phyloP scores from a whole-genome alignment of 768 basidiomycete genomes.

The Pisolithus tinctorius region DNA sequence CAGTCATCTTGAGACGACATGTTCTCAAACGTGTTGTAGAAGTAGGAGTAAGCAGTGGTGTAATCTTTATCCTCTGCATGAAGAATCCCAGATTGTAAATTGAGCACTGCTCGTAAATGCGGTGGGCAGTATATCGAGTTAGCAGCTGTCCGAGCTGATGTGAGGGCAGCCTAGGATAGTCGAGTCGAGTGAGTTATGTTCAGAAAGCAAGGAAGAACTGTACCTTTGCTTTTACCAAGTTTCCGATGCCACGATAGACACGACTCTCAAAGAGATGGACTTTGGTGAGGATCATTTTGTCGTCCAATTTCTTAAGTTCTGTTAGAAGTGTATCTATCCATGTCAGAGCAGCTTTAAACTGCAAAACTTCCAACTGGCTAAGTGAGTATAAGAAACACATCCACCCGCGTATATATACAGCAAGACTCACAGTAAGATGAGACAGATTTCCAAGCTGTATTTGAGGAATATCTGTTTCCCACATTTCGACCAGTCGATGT shows the following conservation, averaged over 20 bases:
- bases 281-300: slow-evolving; percentile 97
- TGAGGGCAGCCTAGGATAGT: slow-evolving; percentile 63
- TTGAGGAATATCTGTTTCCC: slow-evolving; percentile 96
- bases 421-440: slow-evolving; percentile 58
- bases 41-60: slow-evolving; percentile 94
- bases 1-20: slow-evolving; percentile 72
- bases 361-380: slow-evolving; percentile 68
- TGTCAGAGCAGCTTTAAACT: slow-evolving; percentile 71
- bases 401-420: background rate
- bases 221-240: slow-evolving; percentile 87
- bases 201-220: slow-evolving; percentile 5
- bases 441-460: slow-evolving; percentile 85
- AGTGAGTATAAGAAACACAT: slow-evolving; percentile 2
- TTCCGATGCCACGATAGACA: slow-evolving; percentile 84
- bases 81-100: slow-evolving; percentile 71
- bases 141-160: slow-evolving; percentile 87
- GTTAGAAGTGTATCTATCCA: slow-evolving; percentile 85
- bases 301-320: slow-evolving; percentile 89
- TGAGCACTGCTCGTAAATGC: slow-evolving; percentile 52
- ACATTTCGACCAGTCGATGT: slow-evolving; percentile 84
- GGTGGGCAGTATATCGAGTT: slow-evolving; percentile 93
- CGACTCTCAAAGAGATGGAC: slow-evolving; percentile 91
- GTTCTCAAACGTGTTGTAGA: slow-evolving; percentile 95
- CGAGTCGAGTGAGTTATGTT: background rate
- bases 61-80: slow-evolving; percentile 99